Evolutionary conservation across 345 rosid genomes (phyloP).

Genomic region (Pseudoturritis turrita): DNA sequence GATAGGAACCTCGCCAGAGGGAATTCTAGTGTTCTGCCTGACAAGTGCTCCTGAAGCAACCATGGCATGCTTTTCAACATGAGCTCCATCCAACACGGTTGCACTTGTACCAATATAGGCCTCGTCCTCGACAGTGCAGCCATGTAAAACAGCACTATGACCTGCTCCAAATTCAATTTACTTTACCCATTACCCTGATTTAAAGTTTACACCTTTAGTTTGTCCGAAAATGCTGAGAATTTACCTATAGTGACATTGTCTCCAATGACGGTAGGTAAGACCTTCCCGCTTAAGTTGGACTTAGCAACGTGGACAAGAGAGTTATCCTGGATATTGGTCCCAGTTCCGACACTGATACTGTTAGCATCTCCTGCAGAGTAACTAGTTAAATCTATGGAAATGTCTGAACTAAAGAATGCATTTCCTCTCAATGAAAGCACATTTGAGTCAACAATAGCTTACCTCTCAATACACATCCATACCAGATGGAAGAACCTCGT

Average conservation of each 20-base stretch:
- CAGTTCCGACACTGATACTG: slow-evolving; percentile 63
- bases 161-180: slow-evolving; percentile 44
- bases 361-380: slow-evolving; percentile 63
- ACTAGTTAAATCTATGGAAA: neutral
- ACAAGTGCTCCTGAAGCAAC: slow-evolving; percentile 96
- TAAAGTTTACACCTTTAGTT: slow-evolving; percentile 1
- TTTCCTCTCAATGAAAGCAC: neutral
- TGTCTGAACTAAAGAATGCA: neutral
- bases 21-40: slow-evolving; percentile 79
- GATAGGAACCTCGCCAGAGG: slow-evolving; percentile 70
- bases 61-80: slow-evolving; percentile 86
- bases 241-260: slow-evolving; percentile 77
- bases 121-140: slow-evolving; percentile 85
- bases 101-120: slow-evolving; percentile 85
- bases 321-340: slow-evolving; percentile 81
- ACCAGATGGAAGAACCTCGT: slow-evolving; percentile 84
- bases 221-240: neutral
- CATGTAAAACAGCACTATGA: slow-evolving; percentile 83
- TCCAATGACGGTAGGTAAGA: slow-evolving; percentile 69
- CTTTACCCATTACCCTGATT: neutral
- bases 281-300: slow-evolving; percentile 76
- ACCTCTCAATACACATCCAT: slow-evolving; percentile 97
- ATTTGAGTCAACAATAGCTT: slow-evolving; percentile 4
- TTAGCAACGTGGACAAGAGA: slow-evolving; percentile 83
- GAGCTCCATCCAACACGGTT: slow-evolving; percentile 75